phyloP scores from a whole-genome alignment of 2,329 filamentous ascomycete species.

The Neurospora crassa region DNA sequence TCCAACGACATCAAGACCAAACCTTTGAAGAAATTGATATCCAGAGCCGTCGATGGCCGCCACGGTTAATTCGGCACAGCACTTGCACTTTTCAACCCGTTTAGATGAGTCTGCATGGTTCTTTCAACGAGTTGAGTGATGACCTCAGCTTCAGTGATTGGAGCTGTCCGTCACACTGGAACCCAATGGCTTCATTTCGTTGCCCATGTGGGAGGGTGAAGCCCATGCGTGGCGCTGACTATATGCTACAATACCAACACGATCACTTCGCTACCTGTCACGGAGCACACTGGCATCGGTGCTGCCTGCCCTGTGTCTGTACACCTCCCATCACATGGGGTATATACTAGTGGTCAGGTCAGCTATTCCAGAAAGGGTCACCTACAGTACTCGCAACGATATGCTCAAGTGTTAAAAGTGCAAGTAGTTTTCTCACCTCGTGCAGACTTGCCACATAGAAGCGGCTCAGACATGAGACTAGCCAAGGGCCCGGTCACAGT shows the following conservation, averaged over 20 bases:
- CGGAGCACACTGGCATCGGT: not conserved
- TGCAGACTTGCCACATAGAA: not conserved
- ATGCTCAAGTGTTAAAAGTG: not conserved
- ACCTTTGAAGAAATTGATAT: conserved; percentile 3
- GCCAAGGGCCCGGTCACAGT: conserved; percentile 3
- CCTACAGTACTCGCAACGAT: not conserved
- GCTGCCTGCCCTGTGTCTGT: not conserved
- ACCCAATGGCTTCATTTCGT: conserved; percentile 11
- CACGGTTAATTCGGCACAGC: not conserved
- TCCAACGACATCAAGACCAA: not conserved
- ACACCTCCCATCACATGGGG: not conserved
- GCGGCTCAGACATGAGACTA: not conserved
- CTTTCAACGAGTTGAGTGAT: not conserved
- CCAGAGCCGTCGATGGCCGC: not conserved
- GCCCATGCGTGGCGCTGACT: not conserved
- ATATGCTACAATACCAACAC: not conserved
- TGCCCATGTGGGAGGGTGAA: not conserved
- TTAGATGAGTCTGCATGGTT: not conserved
- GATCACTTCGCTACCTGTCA: not conserved
- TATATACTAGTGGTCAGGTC: not conserved
- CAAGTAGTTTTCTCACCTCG: conserved; percentile 1
- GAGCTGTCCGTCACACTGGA: conserved; percentile 4
- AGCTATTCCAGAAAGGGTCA: not conserved
- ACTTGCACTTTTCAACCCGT: not conserved
- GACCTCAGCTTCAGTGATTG: not conserved